Base-by-base conservation (phyloP, 2,329 filamentous ascomycete species). In the Calonectria hongkongensis region DNA sequence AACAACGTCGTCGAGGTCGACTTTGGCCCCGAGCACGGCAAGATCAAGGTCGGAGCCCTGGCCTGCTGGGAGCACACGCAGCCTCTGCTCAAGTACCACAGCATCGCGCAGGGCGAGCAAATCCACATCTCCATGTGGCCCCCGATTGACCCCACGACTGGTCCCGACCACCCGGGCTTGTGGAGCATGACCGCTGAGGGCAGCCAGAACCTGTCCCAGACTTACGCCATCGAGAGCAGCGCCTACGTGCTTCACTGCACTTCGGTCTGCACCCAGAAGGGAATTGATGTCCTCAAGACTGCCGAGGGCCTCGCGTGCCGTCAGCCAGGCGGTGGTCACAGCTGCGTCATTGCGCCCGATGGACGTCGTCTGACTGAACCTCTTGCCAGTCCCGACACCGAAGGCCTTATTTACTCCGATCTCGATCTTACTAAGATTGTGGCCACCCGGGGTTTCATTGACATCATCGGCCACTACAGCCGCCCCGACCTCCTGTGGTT, bases 141-240 rank as follows among this genome's bases (percentile, higher is more conserved):
- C 0, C 77, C 79, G 0, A 63, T 78, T 15, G 78, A 80, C 12
- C 77, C 76, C 10, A 68, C 67, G 4, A 75, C 60, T 2, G 78
- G 79, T 1, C 68, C 74, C 0, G 51, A 80, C n/a, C 66, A 69
- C 43, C 56, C 66, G 1, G 79, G 79, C 2, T 67, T 81, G 15
- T 82, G 79, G 78, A 80, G 78, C 56, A 82, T 83, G 78, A 79
- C 79, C 18, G 77, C 78, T 8, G 79, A 81, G 33, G 84, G 85
- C 5, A 86, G 84, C 69, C 84, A 84, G 36, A 85, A 77, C 54
- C 82, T 90, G 1, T 87, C 88, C 0, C 88, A 88, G 72, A 85
- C 87, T 0, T 91, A 91, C 74, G 90, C 90, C 1, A 87, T 92
- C 10, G 91, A 92, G 77, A 86, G 88, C 2, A 83, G 84, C 10